Conservation (phyloP, 2,329 filamentous ascomycete genomes). For the Diaporthe velutina region DNA sequence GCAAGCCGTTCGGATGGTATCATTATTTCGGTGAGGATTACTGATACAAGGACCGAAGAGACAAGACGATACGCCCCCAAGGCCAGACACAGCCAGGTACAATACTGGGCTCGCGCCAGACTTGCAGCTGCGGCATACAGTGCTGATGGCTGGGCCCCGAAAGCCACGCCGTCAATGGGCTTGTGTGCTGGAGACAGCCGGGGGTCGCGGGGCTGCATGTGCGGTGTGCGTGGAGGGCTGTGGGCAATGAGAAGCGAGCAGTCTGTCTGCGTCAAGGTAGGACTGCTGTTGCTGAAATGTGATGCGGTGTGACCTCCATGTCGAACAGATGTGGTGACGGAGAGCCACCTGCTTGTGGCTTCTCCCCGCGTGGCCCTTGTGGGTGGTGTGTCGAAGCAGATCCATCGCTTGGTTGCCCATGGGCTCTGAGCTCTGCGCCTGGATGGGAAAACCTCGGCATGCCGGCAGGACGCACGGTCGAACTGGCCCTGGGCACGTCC, state of each 20-base stretch:
- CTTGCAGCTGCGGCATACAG: background rate
- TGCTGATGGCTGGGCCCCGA: background rate
- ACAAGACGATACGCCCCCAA: background rate
- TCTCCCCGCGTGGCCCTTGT: background rate
- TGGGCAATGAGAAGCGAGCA: background rate
- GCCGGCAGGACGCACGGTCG: background rate
- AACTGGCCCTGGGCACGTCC: background rate
- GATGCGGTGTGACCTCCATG: slow-evolving; percentile 12
- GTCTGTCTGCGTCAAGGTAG: background rate
- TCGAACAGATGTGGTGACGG: background rate
- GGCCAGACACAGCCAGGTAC: background rate
- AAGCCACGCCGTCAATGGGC: background rate
- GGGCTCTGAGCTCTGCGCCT: background rate
- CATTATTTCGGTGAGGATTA: background rate
- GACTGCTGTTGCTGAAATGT: background rate
- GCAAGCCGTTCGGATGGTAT: background rate
- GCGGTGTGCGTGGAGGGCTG: background rate
- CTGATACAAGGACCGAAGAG: background rate
- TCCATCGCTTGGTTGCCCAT: background rate
- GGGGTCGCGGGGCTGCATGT: background rate
- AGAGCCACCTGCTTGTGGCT: background rate
- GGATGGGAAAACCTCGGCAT: background rate
- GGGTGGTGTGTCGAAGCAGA: background rate
- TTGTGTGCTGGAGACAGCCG: background rate
- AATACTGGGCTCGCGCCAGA: background rate